Percentiles rank a stretch among this genome's conserved stretches.
Evolutionary conservation across 208 protist species (phyloP).

Genomic region (Crithidia acanthocephali): DNA sequence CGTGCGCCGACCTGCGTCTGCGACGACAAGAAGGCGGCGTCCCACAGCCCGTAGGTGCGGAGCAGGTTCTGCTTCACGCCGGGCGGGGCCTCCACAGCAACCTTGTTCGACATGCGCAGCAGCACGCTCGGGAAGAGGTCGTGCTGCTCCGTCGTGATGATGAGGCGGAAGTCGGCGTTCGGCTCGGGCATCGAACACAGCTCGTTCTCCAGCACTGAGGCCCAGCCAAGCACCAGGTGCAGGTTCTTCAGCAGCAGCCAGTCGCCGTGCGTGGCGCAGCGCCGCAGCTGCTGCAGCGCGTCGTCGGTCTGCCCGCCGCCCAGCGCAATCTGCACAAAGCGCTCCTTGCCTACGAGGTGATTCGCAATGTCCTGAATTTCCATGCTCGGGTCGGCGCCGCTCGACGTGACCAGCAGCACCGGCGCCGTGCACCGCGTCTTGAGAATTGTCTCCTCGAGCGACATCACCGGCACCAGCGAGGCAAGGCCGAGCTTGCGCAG

Average conservation of each 20-base stretch:
- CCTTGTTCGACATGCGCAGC: conserved; percentile 93
- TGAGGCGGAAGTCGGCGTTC: conserved; percentile 94
- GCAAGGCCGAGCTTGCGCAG: conserved; percentile 66
- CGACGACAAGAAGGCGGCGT: conserved; percentile 58
- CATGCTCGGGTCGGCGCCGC: conserved; percentile 95
- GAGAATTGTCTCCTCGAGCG: conserved; percentile 77
- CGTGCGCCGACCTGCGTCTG: conserved; percentile 51
- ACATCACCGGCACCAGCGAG: conserved; percentile 68
- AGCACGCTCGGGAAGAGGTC: conserved; percentile 94
- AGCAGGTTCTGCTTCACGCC: conserved; percentile 96
- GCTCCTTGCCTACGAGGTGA: conserved; percentile 66
- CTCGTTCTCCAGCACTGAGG: conserved; percentile 93
- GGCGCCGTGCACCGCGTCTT: conserved; percentile 49
- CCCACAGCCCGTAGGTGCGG: conserved; percentile 91
- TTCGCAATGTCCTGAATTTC: conserved; percentile 93
- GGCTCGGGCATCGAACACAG: conserved; percentile 83
- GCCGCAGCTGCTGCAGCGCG: conserved; percentile 88
- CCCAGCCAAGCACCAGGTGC: conserved; percentile 96
- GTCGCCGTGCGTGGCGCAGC: conserved; percentile 82
- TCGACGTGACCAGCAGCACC: conserved; percentile 94
- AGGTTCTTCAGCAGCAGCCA: conserved; percentile 98
- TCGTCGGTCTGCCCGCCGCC: conserved; percentile 94
- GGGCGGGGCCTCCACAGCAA: conserved; percentile 96
- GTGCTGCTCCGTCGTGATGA: conserved; percentile 96
- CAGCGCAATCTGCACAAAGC: conserved; percentile 94